These are phyloP conservation scores for Xylaria nigripes DNA, from an alignment of 495 filamentous ascomycete genomes.

Conservation along the genomic window DNA sequence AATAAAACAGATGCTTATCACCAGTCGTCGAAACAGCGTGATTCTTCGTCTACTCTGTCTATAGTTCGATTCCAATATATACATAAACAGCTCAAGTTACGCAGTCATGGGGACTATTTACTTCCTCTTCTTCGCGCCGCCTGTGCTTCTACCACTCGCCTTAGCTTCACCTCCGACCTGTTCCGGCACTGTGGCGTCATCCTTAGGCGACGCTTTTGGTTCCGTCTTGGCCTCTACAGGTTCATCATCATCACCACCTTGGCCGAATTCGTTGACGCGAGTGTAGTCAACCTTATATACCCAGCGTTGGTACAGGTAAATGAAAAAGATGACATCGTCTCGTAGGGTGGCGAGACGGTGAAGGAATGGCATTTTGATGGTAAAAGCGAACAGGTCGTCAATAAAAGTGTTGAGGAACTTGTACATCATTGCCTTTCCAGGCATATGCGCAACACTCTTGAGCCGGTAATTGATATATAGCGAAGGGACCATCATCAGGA, in stretches of 20 bases:
- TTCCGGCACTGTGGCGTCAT: slow-evolving; percentile 14
- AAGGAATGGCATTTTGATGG: slow-evolving; percentile 96
- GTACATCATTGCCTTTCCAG: slow-evolving; percentile 89
- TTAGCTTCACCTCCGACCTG: slow-evolving; percentile 22
- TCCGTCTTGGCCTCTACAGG: slow-evolving; percentile 26
- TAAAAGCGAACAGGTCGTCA: slow-evolving; percentile 80
- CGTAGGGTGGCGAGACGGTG: slow-evolving; percentile 90
- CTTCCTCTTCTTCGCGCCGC: slow-evolving; percentile 43
- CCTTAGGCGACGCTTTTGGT: slow-evolving; percentile 17
- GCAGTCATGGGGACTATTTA: slow-evolving; percentile 10
- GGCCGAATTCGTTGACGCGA: slow-evolving; percentile 94
- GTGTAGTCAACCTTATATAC: slow-evolving; percentile 89
- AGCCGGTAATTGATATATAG: slow-evolving; percentile 98
- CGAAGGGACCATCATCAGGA: slow-evolving; percentile 97
- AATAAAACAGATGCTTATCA: no score
- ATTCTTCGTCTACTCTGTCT: not conserved
- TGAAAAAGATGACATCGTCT: slow-evolving; percentile 96
- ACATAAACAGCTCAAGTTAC: not conserved
- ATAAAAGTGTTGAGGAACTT: slow-evolving; percentile 81
- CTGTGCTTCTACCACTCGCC: slow-evolving; percentile 35
- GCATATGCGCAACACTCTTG: slow-evolving; percentile 97
- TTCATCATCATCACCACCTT: slow-evolving; percentile 80
- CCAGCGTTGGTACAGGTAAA: slow-evolving; percentile 94
- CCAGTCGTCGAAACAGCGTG: not conserved
- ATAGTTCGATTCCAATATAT: not conserved